Base-by-base conservation (phyloP, 1,284 basidiomycete species). In the Pyrrhoderma noxium region DNA sequence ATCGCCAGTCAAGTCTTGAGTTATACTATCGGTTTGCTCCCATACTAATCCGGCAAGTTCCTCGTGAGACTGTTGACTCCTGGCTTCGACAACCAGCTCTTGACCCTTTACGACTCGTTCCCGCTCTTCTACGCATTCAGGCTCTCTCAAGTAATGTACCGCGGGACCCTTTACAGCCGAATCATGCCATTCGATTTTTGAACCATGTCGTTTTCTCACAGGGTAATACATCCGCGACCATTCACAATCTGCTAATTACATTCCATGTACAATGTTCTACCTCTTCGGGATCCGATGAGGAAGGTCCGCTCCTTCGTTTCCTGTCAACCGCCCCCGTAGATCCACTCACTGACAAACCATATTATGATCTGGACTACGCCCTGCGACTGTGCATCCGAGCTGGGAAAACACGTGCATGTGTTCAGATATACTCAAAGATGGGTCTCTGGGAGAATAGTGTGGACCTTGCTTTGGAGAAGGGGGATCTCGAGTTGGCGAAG, bases 401-500 rank as follows among this genome's bases (percentile, higher is more conserved):
- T 39, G 81, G 83, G 3, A 76, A 89, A 44, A 89, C 82, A 25
- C 90, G 94, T 60, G 83, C 95, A 1, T 98, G 94, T 64, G 93
- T 99, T 39, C 87, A 93, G 61, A 95, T 99, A 53, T 99, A 98
- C 68, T 89, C 92, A 8, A 93, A 96, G 71, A 95, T 99, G 93
- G 93, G 92, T 0, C 70, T 98, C 46, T 97, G 87, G 73, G 96
- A 99, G 70, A 90, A 89, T 60, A 93, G 91, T 55, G 95, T 99
- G 18, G 93, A 98, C 65, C 75, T 99, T 35, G 96, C 96, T 0
- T 73, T 99, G 37, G 82, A 90, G 65, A 92, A 92, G 64, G 93
- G 92, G 8, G 93, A 98, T 62, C 65, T 97, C 49, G 93, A 96
- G 59, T 70, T 97, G 25, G 94, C 94, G 8, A 95, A 92, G 69